Base-by-base conservation (phyloP, 805 yeast genomes). In the Tetrapisispora arboricola region DNA sequence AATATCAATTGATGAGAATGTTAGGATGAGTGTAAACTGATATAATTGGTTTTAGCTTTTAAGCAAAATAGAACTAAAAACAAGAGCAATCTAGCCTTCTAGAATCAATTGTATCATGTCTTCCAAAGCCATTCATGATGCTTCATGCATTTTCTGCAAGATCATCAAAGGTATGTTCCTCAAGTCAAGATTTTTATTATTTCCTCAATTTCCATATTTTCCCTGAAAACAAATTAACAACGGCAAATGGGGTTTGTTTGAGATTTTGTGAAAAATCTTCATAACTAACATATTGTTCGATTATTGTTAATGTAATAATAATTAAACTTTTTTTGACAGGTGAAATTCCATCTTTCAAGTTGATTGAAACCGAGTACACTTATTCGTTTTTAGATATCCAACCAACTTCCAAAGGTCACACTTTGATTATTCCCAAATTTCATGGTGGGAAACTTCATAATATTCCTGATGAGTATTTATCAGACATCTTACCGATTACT, bases 391-490 rank as follows among this genome's bases (percentile, higher is more conserved):
- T 92, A 54, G 98, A 90, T 57, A 88, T 90, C 57, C 92, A 86
- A 52, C 97, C 98, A 47, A 84, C 90, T 15, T 70, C 95, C 9
- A 75, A 76, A 54, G 96, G 95, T 21, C 98, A 90, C 60, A 76
- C 90, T 25, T 67, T 90, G 54, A 77, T 90, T 42, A 87, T 90
- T 53, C 97, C 98, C 47, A 90, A 90, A 63, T 75, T 75, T 62
- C 96, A 88, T 61, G 97, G 96, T 38, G 95, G 85, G 26, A 86
- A 84, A 63, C 70, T 90, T 48, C 97, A 90, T 68, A 79, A 86
- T 59, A 67, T 90, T 37, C 96, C 97, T 3, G 97, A 90, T 60
- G 96, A 90, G 49, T 77, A 84, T 57, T 68, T 92, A 49, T 73
- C 80, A 9, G 98, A 92, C 54, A 61, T 90, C 46, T 72, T 90